Percentiles rank a stretch among this genome's conserved stretches.
phyloP scores from a whole-genome alignment of 179 eudicot genomes.

The Sideroxylon spinosum region DNA sequence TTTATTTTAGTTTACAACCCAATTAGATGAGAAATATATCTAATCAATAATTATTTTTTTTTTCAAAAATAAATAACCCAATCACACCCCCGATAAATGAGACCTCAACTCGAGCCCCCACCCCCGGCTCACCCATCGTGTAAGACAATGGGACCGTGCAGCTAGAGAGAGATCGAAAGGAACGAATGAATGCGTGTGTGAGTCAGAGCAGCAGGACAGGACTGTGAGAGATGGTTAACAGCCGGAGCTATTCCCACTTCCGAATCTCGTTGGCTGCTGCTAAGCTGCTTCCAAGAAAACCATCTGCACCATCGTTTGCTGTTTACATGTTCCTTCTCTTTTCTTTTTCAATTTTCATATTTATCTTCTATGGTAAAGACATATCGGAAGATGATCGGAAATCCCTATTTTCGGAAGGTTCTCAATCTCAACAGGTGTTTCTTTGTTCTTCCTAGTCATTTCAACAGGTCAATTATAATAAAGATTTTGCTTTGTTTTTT shows the following conservation, averaged over 20 bases:
- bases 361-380: conserved; percentile 46
- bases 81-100: too few relatives aligned
- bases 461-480: neutral
- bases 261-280: neutral
- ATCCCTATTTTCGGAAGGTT: conserved; percentile 17
- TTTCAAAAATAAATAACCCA: too few relatives aligned
- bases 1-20: too few relatives aligned
- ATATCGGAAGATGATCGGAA: conserved; percentile 43
- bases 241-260: conserved; percentile 2
- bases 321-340: conserved; percentile 45
- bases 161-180: too few relatives aligned
- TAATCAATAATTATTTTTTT: too few relatives aligned
- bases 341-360: conserved; percentile 51
- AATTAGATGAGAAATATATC: too few relatives aligned
- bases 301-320: conserved; percentile 37
- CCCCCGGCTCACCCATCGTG: too few relatives aligned
- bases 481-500: neutral
- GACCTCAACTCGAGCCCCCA: too few relatives aligned
- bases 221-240: conserved; percentile 7
- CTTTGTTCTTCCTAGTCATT: neutral
- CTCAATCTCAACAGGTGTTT: conserved; percentile 35
- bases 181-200: too few relatives aligned
- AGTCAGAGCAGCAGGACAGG: too few relatives aligned
- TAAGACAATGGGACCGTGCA: too few relatives aligned
- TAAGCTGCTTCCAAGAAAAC: conserved; percentile 20